A percentile compares a stretch with the other conserved stretches of the same genome.
Evolutionary conservation across 2,329 filamentous ascomycete genomes (phyloP).

Genomic region (Xylariaceae sp.): DNA sequence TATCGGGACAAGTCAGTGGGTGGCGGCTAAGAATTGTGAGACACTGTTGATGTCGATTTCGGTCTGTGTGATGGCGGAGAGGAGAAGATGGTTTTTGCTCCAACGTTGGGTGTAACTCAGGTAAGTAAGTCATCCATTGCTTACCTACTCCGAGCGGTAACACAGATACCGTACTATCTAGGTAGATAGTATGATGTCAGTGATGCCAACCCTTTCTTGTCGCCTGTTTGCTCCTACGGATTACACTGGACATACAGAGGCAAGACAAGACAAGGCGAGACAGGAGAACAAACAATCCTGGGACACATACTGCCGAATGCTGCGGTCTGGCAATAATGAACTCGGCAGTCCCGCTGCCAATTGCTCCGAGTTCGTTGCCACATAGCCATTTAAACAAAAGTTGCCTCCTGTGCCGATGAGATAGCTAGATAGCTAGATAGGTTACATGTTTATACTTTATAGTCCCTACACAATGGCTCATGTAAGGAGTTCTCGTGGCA

Average conservation of each 20-base stretch:
- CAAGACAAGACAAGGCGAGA: no score
- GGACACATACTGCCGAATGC: background rate
- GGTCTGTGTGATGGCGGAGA: slow-evolving; percentile 9
- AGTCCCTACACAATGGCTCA: background rate
- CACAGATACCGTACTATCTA: background rate
- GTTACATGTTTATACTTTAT: no score
- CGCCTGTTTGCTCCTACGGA: no score
- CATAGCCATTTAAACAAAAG: slow-evolving; percentile 9
- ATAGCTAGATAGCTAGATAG: background rate
- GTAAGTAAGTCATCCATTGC: background rate
- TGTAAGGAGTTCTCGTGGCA: background rate
- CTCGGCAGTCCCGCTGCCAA: background rate
- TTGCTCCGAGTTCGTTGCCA: slow-evolving; percentile 9
- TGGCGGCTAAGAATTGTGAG: no score
- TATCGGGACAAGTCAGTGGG: no score
- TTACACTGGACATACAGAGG: no score
- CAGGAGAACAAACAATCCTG: background rate
- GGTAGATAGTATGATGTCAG: background rate
- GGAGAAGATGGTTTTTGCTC: slow-evolving; percentile 7
- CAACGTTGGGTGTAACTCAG: slow-evolving; percentile 5
- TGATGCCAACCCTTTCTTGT: background rate
- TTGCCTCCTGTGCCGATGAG: background rate
- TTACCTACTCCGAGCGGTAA: background rate
- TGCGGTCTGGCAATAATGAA: background rate
- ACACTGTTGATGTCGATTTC: background rate